Conservation (phyloP, 2,329 filamentous ascomycete genomes). For the Alternaria triticimaculans region DNA sequence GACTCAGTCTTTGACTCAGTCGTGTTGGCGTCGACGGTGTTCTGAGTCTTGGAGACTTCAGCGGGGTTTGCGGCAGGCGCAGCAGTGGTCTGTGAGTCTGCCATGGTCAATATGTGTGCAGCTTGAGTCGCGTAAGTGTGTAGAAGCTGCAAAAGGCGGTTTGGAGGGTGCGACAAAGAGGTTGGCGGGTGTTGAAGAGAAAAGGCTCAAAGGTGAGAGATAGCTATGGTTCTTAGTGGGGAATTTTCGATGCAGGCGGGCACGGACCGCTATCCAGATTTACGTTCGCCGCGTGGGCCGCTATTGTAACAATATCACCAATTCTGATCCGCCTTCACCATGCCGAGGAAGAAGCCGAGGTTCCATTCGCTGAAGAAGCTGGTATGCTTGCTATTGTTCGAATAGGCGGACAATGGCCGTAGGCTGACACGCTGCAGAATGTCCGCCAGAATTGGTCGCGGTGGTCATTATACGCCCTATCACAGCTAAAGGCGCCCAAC, state of each 20-base stretch:
- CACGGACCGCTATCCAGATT: conserved; percentile 6
- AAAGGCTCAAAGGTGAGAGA: conserved; percentile 9
- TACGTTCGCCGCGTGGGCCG: conserved; percentile 8
- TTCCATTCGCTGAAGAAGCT: conserved; percentile 72
- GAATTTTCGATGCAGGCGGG: conserved; percentile 17
- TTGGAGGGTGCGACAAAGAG: not conserved
- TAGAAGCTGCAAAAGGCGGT: not conserved
- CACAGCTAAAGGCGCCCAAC: conserved; percentile 58
- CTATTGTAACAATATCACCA: conserved; percentile 7
- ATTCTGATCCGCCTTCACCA: conserved; percentile 30
- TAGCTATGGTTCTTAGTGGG: conserved; percentile 17
- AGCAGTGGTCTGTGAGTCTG: conserved; percentile 28
- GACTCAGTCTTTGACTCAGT: conserved; percentile 19
- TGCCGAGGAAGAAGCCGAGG: conserved; percentile 57
- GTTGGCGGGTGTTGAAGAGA: conserved; percentile 1
- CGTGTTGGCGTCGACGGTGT: conserved; percentile 14
- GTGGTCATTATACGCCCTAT: conserved; percentile 92
- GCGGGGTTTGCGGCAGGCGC: conserved; percentile 28
- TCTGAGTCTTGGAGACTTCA: conserved; percentile 21
- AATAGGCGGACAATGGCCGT: not conserved
- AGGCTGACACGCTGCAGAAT: conserved; percentile 66
- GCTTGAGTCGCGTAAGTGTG: conserved; percentile 13
- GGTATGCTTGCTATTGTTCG: conserved; percentile 55
- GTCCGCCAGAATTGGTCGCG: conserved; percentile 96
- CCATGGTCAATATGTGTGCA: conserved; percentile 22